Evolutionary conservation across 345 rosid genomes (phyloP), one percentile per base, ranked within the genome.

Genomic region (Eucalyptus tenuipes): DNA sequence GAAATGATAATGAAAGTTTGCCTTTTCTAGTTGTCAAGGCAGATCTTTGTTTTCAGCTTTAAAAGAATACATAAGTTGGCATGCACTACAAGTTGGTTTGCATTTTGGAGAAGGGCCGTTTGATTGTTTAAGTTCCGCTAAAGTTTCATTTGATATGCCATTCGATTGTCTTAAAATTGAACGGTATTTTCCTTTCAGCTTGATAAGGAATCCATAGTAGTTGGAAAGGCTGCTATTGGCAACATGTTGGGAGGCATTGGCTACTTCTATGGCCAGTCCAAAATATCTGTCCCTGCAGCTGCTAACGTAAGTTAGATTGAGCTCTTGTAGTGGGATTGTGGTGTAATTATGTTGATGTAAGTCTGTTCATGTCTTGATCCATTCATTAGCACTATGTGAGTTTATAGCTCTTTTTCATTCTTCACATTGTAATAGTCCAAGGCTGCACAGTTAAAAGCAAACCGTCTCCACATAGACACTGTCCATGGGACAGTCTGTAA

Each of bases 211-310:
- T 93, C 95, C 25, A 49, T 89, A 84, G 86, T 53, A 80, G 97
- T 94, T 37, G 99, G 98, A 49, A 97, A 96, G 93, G 96, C 95
- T 91, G 97, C 97, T 86, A 88, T 97, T 82, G 96, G 94, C 40
- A 97, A 96, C 91, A 93, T 97, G 98, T 91, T 97, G 92, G 99
- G 99, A 84, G 97, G 98, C 89, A 95, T 97, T 92, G 99, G 99
- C 86, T 97, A 97, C 93, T 95, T 96, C 71, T 97, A 95, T 92
- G 99, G 99, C 57, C 98, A 95, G 90, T 96, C 99, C 87, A 96
- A 92, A 92, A 92, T 97, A 71, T 89, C 96, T 49, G 84, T 90
- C 89, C 96, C 97, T 22, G 90, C 8, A 92, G 92, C 89, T 87
- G 84, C 96, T 87, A 89, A 89, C 85, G 99, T 96, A 90, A 93